Conservation (phyloP, 805 yeast genomes). For the Cyberlindnera subsufficiens region DNA sequence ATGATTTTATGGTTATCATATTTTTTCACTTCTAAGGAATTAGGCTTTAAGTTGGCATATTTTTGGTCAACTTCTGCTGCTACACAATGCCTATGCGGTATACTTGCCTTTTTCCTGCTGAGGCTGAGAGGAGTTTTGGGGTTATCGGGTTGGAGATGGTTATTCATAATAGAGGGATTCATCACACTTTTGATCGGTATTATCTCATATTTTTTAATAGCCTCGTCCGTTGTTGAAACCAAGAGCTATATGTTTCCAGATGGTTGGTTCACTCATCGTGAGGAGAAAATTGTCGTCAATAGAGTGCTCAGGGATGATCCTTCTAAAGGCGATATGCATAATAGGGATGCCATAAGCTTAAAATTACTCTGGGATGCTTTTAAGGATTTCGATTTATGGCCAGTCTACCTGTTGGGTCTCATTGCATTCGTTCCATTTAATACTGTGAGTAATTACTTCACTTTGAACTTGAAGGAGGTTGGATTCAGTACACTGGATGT, state of each 20-base stretch:
- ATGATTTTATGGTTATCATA: constrained; percentile 59
- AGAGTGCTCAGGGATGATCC: constrained; percentile 61
- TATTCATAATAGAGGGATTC: constrained; percentile 60
- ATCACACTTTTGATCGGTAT: constrained; percentile 52
- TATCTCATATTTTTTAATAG: constrained; percentile 42
- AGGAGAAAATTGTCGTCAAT: constrained; percentile 54
- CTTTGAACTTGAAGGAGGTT: constrained; percentile 39
- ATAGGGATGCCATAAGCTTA: constrained; percentile 44
- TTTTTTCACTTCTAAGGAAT: constrained; percentile 56
- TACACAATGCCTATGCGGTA: constrained; percentile 40
- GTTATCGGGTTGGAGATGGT: constrained; percentile 59
- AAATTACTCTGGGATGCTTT: constrained; percentile 34
- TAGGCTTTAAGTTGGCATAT: constrained; percentile 51
- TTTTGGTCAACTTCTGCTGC: constrained; percentile 54
- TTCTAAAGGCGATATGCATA: constrained; percentile 61
- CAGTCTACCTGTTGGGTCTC: constrained; percentile 45
- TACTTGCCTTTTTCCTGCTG: constrained; percentile 50
- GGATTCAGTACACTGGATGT: constrained; percentile 49
- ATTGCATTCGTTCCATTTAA: constrained; percentile 31
- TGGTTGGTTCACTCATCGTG: constrained; percentile 50
- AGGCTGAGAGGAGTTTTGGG: constrained; percentile 43
- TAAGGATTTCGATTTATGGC: constrained; percentile 51
- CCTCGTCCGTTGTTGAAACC: constrained; percentile 52
- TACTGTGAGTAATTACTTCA: constrained; percentile 36
- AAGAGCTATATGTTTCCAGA: constrained; percentile 41